These are phyloP conservation scores for Trichoderma harzianum DNA, from an alignment of 2,329 filamentous ascomycete species.

Conservation along the genomic window DNA sequence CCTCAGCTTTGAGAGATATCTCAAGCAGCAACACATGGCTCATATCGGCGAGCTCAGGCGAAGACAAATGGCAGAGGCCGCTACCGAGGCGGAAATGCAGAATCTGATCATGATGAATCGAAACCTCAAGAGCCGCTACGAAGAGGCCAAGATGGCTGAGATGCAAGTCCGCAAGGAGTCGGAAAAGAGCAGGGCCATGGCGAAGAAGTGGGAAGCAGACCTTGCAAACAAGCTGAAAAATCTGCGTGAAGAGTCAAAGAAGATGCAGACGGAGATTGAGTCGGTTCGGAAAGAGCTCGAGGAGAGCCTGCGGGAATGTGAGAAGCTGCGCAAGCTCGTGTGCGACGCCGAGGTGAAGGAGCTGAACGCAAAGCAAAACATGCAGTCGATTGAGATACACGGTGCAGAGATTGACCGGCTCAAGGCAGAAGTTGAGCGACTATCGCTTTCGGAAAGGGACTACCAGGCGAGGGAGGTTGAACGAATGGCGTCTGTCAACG, in stretches of 20 bases:
- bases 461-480: constrained; percentile 63
- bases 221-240: constrained; percentile 62
- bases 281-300: constrained; percentile 56
- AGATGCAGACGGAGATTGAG: constrained; percentile 57
- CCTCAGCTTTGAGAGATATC: constrained; percentile 76
- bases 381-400: constrained; percentile 60
- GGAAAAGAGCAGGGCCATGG: constrained; percentile 66
- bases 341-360: constrained; percentile 68
- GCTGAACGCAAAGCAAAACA: constrained; percentile 58
- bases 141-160: constrained; percentile 69
- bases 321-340: constrained; percentile 63
- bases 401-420: constrained; percentile 59
- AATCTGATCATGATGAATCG: constrained; percentile 76
- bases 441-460: constrained; percentile 60
- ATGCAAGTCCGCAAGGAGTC: constrained; percentile 68
- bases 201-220: constrained; percentile 75
- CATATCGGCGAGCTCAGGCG: constrained; percentile 77
- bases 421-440: constrained; percentile 54
- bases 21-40: constrained; percentile 78
- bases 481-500: constrained; percentile 53
- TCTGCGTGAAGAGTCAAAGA: constrained; percentile 68
- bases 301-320: constrained; percentile 55
- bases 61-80: constrained; percentile 71
- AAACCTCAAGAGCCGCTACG: constrained; percentile 66
- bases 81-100: constrained; percentile 77